Evolutionary conservation across 345 rosid species (phyloP).

Genomic region (Streptanthus diversifolius): DNA sequence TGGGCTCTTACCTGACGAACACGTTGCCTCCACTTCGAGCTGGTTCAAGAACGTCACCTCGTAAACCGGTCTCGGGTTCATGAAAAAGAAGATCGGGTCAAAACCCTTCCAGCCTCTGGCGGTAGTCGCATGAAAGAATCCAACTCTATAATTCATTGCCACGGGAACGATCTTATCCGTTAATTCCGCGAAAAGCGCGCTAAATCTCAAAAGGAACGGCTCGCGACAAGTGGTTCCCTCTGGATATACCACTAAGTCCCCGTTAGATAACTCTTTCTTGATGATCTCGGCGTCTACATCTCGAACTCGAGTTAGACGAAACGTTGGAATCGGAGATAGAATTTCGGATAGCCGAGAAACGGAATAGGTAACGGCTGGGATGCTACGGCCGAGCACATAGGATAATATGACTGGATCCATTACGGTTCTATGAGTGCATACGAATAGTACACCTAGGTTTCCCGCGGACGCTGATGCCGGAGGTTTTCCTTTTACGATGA

Average conservation of each 20-base stretch:
- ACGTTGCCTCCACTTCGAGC: slow-evolving; percentile 73
- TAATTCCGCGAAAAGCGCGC: slow-evolving; percentile 82
- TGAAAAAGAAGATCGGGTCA: slow-evolving; percentile 87
- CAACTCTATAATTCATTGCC: slow-evolving; percentile 88
- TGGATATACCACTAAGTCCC: slow-evolving; percentile 81
- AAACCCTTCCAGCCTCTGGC: slow-evolving; percentile 89
- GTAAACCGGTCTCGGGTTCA: slow-evolving; percentile 90
- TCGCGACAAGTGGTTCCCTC: slow-evolving; percentile 97
- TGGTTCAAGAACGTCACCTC: slow-evolving; percentile 91
- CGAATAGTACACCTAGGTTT: slow-evolving; percentile 65
- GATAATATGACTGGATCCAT: slow-evolving; percentile 91
- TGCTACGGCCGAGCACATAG: slow-evolving; percentile 58
- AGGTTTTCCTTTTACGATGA: slow-evolving; percentile 72
- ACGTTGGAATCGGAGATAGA: slow-evolving; percentile 82
- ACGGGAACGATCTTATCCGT: slow-evolving; percentile 86
- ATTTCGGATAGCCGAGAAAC: slow-evolving; percentile 75
- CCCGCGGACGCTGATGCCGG: slow-evolving; percentile 45
- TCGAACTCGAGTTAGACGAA: slow-evolving; percentile 67
- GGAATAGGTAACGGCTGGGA: slow-evolving; percentile 91
- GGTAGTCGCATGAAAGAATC: slow-evolving; percentile 92
- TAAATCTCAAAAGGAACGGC: slow-evolving; percentile 75
- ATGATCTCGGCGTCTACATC: slow-evolving; percentile 63
- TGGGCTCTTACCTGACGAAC: slow-evolving; percentile 85
- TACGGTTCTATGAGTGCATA: slow-evolving; percentile 86
- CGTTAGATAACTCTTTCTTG: slow-evolving; percentile 48